Percentiles rank a stretch among this genome's conserved stretches.
phyloP scores from a whole-genome alignment of 495 filamentous ascomycete species.

The Zalerion maritima region DNA sequence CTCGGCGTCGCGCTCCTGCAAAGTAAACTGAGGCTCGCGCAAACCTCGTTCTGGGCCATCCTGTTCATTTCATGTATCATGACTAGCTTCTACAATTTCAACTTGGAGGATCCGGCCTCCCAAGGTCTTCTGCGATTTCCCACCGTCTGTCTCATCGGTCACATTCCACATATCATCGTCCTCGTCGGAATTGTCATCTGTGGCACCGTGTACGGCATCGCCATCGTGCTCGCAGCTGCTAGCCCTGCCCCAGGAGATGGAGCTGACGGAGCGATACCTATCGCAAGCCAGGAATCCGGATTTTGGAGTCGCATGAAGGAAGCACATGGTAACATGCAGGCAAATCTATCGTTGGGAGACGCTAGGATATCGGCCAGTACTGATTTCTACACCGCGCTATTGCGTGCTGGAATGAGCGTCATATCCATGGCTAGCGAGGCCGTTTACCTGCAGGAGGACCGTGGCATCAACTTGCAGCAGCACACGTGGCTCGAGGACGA shows the following conservation, averaged over 20 bases:
- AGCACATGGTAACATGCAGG: slow-evolving; percentile 82
- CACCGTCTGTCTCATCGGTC: slow-evolving; percentile 87
- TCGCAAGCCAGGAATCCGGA: slow-evolving; percentile 18
- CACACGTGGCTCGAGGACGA: slow-evolving; percentile 92
- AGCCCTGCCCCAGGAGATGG: slow-evolving; percentile 36
- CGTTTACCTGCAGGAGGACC: slow-evolving; percentile 86
- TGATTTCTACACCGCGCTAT: slow-evolving; percentile 86
- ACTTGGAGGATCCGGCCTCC: slow-evolving; percentile 29
- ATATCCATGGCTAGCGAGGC: slow-evolving; percentile 89
- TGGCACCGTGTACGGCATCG: slow-evolving; percentile 56
- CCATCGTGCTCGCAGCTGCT: slow-evolving; percentile 60
- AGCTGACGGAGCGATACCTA: slow-evolving; percentile 16
- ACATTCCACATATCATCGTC: slow-evolving; percentile 82
- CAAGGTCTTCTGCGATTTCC: slow-evolving; percentile 60
- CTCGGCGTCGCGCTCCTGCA: slow-evolving; percentile 70
- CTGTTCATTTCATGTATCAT: slow-evolving; percentile 73
- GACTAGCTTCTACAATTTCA: slow-evolving; percentile 51
- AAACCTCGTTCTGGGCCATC: slow-evolving; percentile 76
- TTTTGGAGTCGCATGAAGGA: slow-evolving; percentile 40
- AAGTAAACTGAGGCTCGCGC: slow-evolving; percentile 59
- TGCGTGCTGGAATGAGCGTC: slow-evolving; percentile 71
- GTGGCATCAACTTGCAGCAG: slow-evolving; percentile 52
- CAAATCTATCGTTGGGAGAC: slow-evolving; percentile 66
- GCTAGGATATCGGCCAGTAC: slow-evolving; percentile 69
- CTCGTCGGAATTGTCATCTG: slow-evolving; percentile 64